Conservation (phyloP, 169 alveolate species). For the Plasmodium vivax region DNA sequence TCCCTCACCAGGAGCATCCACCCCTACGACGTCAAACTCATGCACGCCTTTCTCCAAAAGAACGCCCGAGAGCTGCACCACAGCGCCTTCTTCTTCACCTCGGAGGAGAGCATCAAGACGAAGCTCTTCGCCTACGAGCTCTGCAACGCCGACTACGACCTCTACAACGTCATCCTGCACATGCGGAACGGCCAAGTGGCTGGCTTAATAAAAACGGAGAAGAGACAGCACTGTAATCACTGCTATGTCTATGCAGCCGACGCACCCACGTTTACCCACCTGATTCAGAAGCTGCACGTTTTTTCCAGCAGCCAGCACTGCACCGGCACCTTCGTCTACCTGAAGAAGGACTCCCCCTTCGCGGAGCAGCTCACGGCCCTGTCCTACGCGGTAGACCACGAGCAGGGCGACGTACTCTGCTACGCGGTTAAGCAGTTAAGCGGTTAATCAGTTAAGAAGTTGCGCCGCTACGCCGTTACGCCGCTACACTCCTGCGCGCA, state of each 20-base stretch:
- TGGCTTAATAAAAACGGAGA: slow-evolving; percentile 43
- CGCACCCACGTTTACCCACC: background rate
- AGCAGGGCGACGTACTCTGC: background rate
- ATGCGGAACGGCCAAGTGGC: background rate
- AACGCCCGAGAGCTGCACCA: slow-evolving; percentile 27
- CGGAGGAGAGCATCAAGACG: slow-evolving; percentile 1
- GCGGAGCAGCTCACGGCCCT: background rate
- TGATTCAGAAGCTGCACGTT: slow-evolving; percentile 1
- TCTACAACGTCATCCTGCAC: slow-evolving; percentile 35
- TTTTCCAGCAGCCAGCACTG: slow-evolving; percentile 13
- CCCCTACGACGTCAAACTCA: slow-evolving; percentile 30
- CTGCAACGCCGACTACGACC: slow-evolving; percentile 52
- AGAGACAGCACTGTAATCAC: slow-evolving; percentile 14
- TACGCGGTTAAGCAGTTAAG: background rate
- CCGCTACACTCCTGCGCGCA: background rate
- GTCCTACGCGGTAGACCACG: background rate
- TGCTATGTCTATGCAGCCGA: slow-evolving; percentile 56
- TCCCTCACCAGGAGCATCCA: slow-evolving; percentile 32
- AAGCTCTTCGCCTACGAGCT: slow-evolving; percentile 37
- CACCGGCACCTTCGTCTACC: background rate
- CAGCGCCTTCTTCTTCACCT: slow-evolving; percentile 19
- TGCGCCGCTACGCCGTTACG: background rate
- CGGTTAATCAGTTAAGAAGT: background rate
- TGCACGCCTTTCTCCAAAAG: slow-evolving; percentile 17
- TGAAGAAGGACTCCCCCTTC: slow-evolving; percentile 31